A percentile compares a stretch with the other conserved stretches of the same genome.
These are phyloP conservation scores for Globisporangium radiosum DNA, from an alignment of 352 stramenopile genomes.

Conservation along the genomic window DNA sequence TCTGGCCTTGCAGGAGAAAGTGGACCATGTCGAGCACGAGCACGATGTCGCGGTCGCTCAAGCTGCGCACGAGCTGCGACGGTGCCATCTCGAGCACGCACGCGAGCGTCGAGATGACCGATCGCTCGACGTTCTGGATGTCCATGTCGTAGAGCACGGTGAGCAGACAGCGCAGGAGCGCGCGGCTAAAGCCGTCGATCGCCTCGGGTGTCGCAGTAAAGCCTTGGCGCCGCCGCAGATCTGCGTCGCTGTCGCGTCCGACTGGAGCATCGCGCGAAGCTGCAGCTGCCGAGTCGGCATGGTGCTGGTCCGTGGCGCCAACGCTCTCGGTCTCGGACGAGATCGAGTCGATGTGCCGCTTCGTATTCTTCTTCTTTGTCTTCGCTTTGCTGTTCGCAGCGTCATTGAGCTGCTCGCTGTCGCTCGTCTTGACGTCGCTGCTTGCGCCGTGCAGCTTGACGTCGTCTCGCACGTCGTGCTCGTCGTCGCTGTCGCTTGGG, in stretches of 20 bases:
- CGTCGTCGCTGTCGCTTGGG: constrained; percentile 24
- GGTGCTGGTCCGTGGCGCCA: too few species aligned
- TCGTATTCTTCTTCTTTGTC: constrained; percentile 8
- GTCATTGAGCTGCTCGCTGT: not conserved
- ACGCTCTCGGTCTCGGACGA: constrained; percentile 19
- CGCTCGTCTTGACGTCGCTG: not conserved
- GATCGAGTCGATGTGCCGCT: constrained; percentile 25
- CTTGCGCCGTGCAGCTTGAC: not conserved
- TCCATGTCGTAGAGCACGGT: constrained; percentile 48
- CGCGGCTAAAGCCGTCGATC: constrained; percentile 40
- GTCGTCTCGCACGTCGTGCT: constrained; percentile 7
- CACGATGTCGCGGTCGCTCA: constrained; percentile 48
- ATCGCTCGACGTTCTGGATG: constrained; percentile 60
- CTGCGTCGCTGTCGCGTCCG: too few species aligned
- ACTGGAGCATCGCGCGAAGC: constrained; percentile 5
- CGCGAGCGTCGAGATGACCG: constrained; percentile 55
- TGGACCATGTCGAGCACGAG: constrained; percentile 65
- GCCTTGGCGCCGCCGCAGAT: constrained; percentile 10
- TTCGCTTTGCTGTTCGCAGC: not conserved
- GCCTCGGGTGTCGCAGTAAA: constrained; percentile 28
- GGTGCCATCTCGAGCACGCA: constrained; percentile 71
- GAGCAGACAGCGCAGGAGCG: constrained; percentile 41
- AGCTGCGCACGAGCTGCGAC: constrained; percentile 36
- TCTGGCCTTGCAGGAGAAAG: constrained; percentile 51
- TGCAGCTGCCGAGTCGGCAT: constrained; percentile 2